phyloP scores from a whole-genome alignment of 495 filamentous ascomycete species.

The Xanthoparmelia taractica region DNA sequence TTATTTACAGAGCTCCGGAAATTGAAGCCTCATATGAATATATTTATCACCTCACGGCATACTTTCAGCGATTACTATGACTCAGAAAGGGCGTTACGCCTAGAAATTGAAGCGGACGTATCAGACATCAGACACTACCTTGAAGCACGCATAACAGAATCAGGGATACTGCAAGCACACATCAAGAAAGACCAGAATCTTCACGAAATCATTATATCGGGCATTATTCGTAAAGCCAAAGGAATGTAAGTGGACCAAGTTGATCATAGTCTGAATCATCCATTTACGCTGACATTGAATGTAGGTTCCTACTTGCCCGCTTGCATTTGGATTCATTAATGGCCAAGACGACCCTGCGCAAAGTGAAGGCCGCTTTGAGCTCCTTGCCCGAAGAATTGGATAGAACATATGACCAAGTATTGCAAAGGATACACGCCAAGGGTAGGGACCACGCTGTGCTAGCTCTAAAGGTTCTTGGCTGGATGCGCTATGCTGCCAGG shows the following conservation, averaged over 20 bases:
- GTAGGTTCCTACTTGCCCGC: slow-evolving; percentile 27
- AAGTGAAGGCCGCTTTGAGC: slow-evolving; percentile 17
- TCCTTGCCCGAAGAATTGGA: slow-evolving; percentile 22
- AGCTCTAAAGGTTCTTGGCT: slow-evolving; percentile 20
- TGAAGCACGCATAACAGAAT: slow-evolving; percentile 8
- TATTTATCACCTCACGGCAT: slow-evolving; percentile 31
- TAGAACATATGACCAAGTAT: slow-evolving; percentile 24
- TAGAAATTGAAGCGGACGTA: slow-evolving; percentile 28
- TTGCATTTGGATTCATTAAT: slow-evolving; percentile 26
- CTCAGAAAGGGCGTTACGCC: slow-evolving; percentile 13
- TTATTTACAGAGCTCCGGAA: slow-evolving; percentile 19
- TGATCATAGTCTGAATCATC: neutral
- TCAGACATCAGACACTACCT: slow-evolving; percentile 31
- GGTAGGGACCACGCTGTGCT: neutral
- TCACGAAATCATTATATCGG: slow-evolving; percentile 7
- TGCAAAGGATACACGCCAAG: slow-evolving; percentile 20
- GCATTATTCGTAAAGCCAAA: slow-evolving; percentile 17
- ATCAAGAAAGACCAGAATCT: slow-evolving; percentile 10
- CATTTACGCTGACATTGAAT: neutral
- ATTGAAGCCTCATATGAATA: slow-evolving; percentile 9
- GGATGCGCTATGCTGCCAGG: slow-evolving; percentile 22
- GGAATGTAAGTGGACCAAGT: slow-evolving; percentile 23
- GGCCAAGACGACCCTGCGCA: slow-evolving; percentile 17
- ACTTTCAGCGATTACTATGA: slow-evolving; percentile 20
- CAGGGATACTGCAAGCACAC: neutral